Base-by-base conservation (phyloP, 2,329 filamentous ascomycete species). In the Fusarium heterosporum region DNA sequence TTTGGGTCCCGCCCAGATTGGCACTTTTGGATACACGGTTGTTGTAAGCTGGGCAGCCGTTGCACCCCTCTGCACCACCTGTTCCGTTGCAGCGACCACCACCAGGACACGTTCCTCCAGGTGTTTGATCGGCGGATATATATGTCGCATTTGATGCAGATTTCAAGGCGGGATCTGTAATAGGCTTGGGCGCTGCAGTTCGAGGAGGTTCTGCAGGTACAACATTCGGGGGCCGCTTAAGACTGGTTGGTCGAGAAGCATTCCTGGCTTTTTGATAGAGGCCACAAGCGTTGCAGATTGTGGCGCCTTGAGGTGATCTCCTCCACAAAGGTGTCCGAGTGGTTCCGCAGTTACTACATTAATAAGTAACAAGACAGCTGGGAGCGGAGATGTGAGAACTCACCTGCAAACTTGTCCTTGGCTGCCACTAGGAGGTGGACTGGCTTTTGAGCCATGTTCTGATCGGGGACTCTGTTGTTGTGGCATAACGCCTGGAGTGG, bases 251-350 rank as follows among this genome's bases (percentile, higher is more conserved):
- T 49, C 96, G 89, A 71, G 93, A 89, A 64, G 95, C 91, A 76
- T 98, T 98, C 69, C 96, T 89, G 11, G 95, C 94, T 78, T 98
- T 98, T 65, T 93, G 84, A 78, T 99, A 99, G 16, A 99, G 85
- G 40, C 96, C 96, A 75, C 96, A 99, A 8, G 96, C 96, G 79
- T 99, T 99, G 81, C 96, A 99, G 61, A 99, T 98, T 28, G 93
- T 97, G 54, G 93, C 91, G 29, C 96, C 96, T 73, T 94, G 90
- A 0, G 95, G 95, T 16, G 95, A 97, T 74, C 96, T 88, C 76
- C 96, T 89, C 96, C 96, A 99, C 36, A 99, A 81, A 25, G 96
- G 96, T 45, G 96, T 99, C 77, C 91, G 90, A 51, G 93, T 97
- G 16, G 96, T 98, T 58, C 90, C 91, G 77, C 96, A 99, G 79